Conservation (phyloP, 2,329 filamentous ascomycete genomes). For the Mycosphaerelloides madeirae region DNA sequence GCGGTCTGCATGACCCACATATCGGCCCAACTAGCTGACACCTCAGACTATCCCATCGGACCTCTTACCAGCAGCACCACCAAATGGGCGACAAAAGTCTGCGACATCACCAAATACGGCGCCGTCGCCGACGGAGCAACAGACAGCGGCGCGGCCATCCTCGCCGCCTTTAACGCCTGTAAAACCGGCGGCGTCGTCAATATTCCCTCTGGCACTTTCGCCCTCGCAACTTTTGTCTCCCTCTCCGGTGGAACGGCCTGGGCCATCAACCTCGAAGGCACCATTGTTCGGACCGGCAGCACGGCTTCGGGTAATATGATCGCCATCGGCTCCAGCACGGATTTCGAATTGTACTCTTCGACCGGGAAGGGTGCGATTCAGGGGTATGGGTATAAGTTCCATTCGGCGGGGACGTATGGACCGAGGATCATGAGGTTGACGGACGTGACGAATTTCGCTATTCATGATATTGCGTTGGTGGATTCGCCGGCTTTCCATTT, state of each 20-base stretch:
- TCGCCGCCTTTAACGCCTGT: conserved; percentile 49
- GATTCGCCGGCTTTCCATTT: conserved; percentile 51
- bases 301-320: conserved; percentile 51
- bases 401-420: conserved; percentile 35
- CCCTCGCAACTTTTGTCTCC: conserved; percentile 47
- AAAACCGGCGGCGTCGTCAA: conserved; percentile 49
- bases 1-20: too few relatives aligned
- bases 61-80: not conserved
- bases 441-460: conserved; percentile 44
- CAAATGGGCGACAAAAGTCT: conserved; percentile 40
- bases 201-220: conserved; percentile 48
- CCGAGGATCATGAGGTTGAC: conserved; percentile 45
- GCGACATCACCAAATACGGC: conserved; percentile 51
- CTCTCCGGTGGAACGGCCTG: conserved; percentile 45
- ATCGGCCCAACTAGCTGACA: not conserved
- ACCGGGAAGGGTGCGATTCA: conserved; percentile 51
- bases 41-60: not conserved
- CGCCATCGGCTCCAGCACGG: conserved; percentile 45
- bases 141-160: conserved; percentile 48
- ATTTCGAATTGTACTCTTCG: conserved; percentile 53
- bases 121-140: conserved; percentile 48
- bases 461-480: conserved; percentile 48
- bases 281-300: conserved; percentile 47
- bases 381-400: conserved; percentile 49
- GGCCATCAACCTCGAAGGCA: conserved; percentile 51